phyloP scores from a whole-genome alignment of 129 eudicot genomes.

The Escallonia herrerae region DNA sequence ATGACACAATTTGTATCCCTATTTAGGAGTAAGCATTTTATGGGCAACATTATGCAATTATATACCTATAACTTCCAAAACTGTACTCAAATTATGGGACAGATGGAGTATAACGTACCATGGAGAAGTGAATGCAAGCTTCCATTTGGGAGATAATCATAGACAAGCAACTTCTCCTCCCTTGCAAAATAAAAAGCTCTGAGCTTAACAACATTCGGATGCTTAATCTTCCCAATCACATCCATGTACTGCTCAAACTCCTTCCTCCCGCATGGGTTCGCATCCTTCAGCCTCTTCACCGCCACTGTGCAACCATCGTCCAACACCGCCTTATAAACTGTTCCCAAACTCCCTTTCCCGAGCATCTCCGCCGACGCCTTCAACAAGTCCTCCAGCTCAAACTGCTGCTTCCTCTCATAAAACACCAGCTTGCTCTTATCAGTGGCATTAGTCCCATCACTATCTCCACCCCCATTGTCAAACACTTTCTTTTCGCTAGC shows the following conservation, averaged over 20 bases:
- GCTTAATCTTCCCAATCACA: slow-evolving; percentile 88
- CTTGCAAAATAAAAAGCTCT: slow-evolving; percentile 91
- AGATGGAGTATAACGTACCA: slow-evolving; percentile 30
- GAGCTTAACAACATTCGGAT: slow-evolving; percentile 67
- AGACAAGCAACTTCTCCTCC: slow-evolving; percentile 88
- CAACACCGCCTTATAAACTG: slow-evolving; percentile 87
- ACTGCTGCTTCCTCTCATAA: slow-evolving; percentile 70
- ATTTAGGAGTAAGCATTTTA: too few species aligned
- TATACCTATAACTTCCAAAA: too few species aligned
- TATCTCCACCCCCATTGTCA: slow-evolving; percentile 57
- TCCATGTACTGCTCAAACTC: slow-evolving; percentile 99
- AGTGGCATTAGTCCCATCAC: slow-evolving; percentile 51
- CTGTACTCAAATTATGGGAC: too few species aligned
- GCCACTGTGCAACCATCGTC: slow-evolving; percentile 90
- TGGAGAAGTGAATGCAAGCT: slow-evolving; percentile 92
- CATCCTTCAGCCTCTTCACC: slow-evolving; percentile 91
- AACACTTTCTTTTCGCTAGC: slow-evolving; percentile 66
- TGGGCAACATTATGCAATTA: too few species aligned
- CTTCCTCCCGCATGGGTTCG: slow-evolving; percentile 89
- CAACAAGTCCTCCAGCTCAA: slow-evolving; percentile 82
- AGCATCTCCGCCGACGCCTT: slow-evolving; percentile 97
- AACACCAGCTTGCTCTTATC: slow-evolving; percentile 71
- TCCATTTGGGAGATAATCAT: slow-evolving; percentile 92
- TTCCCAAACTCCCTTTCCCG: slow-evolving; percentile 94
- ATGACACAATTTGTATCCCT: too few species aligned